Conservation (phyloP, 257 asterid genomes). For the Pogostemon cablin region DNA sequence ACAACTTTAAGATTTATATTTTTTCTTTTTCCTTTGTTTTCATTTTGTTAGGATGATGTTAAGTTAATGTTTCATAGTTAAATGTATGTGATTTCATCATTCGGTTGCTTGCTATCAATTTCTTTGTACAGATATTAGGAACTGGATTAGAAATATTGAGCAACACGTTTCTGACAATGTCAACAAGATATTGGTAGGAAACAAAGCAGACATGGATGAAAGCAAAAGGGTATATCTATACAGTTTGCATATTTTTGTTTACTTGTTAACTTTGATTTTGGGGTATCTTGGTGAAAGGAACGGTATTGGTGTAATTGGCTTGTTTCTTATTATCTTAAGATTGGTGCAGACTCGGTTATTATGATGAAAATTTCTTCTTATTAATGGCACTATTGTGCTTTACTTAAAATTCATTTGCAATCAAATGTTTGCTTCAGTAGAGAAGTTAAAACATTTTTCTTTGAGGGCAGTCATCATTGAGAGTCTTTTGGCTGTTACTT, state of each 20-base stretch:
- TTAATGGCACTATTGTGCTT: background rate
- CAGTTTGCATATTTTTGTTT: background rate
- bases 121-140: conserved; percentile 53
- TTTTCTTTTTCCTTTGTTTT: background rate
- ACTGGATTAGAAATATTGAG: conserved; percentile 63
- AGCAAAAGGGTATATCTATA: conserved; percentile 54
- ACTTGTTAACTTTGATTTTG: conserved; percentile 8
- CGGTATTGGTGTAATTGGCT: background rate
- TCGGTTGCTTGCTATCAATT: conserved; percentile 16
- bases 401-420: background rate
- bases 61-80: background rate
- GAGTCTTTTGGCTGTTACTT: background rate
- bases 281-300: background rate
- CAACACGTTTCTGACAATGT: conserved; percentile 65
- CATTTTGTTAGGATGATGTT: conserved; percentile 1
- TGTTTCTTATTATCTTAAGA: background rate
- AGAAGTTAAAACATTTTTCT: background rate
- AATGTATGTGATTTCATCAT: conserved; percentile 1
- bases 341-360: background rate
- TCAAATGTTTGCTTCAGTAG: background rate
- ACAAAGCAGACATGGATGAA: conserved; percentile 66
- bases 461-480: background rate
- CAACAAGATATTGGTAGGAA: conserved; percentile 62
- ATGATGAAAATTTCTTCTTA: background rate
- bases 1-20: background rate